phyloP scores from a whole-genome alignment of 31 red algal genomes.

The Asparagopsis taxiformis region DNA sequence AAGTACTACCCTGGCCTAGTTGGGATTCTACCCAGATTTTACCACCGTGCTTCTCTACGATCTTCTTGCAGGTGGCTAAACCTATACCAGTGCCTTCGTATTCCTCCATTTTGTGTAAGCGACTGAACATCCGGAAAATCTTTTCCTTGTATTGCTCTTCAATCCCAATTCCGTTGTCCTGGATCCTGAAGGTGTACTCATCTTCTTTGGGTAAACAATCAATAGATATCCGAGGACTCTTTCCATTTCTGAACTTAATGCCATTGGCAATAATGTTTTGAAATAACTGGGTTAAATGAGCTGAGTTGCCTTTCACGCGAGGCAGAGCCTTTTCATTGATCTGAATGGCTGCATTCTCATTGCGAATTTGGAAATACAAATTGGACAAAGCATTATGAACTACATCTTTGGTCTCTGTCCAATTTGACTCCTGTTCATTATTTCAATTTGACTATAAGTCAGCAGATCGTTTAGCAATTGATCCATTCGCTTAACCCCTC shows the following conservation, averaged over 20 bases:
- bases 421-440: too few relatives aligned
- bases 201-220: background rate
- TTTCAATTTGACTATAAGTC: too few relatives aligned
- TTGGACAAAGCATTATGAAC: too few relatives aligned
- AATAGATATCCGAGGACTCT: background rate
- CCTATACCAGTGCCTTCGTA: constrained; percentile 19
- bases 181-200: background rate
- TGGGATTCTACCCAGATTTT: too few relatives aligned
- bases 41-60: too few relatives aligned
- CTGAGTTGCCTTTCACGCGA: background rate
- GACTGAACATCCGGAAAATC: constrained; percentile 16
- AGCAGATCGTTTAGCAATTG: too few relatives aligned
- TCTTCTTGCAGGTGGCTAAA: constrained; percentile 12
- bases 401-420: too few relatives aligned
- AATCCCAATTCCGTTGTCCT: constrained; percentile 27
- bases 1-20: too few relatives aligned
- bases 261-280: constrained; percentile 15
- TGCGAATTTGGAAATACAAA: too few relatives aligned
- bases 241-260: background rate
- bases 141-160: background rate
- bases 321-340: constrained; percentile 19
- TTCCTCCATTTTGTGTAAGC: constrained; percentile 10
- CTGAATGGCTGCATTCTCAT: too few relatives aligned
- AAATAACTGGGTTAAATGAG: constrained; percentile 6
- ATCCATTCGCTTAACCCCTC: too few relatives aligned